Evolutionary conservation across 2,329 filamentous ascomycete species (phyloP).

Genomic region (Sclerotinia borealis): DNA sequence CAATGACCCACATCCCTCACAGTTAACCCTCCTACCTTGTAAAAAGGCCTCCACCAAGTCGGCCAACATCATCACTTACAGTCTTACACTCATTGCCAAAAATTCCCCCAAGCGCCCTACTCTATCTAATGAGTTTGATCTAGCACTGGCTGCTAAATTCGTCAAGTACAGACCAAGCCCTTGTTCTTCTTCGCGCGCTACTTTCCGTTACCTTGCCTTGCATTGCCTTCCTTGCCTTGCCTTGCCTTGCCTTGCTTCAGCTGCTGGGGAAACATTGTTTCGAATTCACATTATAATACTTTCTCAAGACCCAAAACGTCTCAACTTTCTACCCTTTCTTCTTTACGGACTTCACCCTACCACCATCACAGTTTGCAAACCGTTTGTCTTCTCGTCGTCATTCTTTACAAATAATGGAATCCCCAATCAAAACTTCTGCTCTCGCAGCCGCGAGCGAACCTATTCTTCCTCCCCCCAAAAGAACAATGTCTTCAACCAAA

Average conservation of each 20-base stretch:
- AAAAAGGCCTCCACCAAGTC: background rate
- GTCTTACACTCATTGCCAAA: conserved; percentile 7
- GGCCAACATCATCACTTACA: conserved; percentile 12
- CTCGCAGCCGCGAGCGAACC: conserved; percentile 19
- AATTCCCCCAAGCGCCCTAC: conserved; percentile 13
- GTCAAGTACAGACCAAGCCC: conserved; percentile 15
- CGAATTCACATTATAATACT: conserved; percentile 29
- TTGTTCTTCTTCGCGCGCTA: conserved; percentile 23
- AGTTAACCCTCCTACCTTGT: background rate
- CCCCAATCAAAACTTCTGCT: conserved; percentile 4
- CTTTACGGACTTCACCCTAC: conserved; percentile 22
- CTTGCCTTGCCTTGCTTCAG: conserved; percentile 14
- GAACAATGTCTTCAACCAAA: conserved; percentile 31
- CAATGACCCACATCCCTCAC: conserved; percentile 2
- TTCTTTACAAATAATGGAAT: conserved; percentile 18
- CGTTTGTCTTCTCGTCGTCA: conserved; percentile 24
- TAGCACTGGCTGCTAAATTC: conserved; percentile 13
- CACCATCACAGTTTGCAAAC: conserved; percentile 28
- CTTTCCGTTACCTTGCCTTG: conserved; percentile 3
- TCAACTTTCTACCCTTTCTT: conserved; percentile 15
- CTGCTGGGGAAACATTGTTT: conserved; percentile 18
- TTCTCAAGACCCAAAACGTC: conserved; percentile 16
- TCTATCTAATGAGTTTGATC: too few species aligned
- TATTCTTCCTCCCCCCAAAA: conserved; percentile 22
- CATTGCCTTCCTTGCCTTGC: conserved; percentile 6